phyloP scores from a whole-genome alignment of 352 stramenopile species.

The Phytopythium boreale region DNA sequence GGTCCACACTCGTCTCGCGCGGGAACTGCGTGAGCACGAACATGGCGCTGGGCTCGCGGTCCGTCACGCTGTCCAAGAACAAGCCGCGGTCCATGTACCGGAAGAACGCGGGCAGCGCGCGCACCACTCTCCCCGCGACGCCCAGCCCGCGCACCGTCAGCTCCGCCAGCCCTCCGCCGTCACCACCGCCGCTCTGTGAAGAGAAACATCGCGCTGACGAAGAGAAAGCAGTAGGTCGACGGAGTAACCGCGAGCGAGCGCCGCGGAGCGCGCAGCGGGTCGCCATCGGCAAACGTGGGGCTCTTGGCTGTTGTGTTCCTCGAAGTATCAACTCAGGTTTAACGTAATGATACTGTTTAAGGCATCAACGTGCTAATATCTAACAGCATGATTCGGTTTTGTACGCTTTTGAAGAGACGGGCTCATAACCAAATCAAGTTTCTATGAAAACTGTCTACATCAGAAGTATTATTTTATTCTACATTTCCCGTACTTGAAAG shows the following conservation, averaged over 20 bases:
- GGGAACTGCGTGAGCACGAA: conserved; percentile 50
- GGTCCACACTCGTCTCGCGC: conserved; percentile 21
- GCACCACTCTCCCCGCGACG: conserved; percentile 11
- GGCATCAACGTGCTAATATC: too few relatives aligned
- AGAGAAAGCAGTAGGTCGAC: too few relatives aligned
- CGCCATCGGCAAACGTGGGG: not conserved
- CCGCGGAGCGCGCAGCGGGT: not conserved
- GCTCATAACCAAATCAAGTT: too few relatives aligned
- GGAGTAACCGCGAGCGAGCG: not conserved
- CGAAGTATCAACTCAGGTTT: too few relatives aligned
- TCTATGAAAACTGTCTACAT: too few relatives aligned
- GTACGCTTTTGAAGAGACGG: too few relatives aligned
- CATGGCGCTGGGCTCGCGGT: conserved; percentile 47
- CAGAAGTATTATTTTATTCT: too few relatives aligned
- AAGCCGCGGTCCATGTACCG: conserved; percentile 21
- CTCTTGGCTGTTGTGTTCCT: too few relatives aligned
- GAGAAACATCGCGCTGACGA: too few relatives aligned
- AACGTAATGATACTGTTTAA: too few relatives aligned
- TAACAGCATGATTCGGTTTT: too few relatives aligned
- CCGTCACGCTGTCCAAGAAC: conserved; percentile 26
- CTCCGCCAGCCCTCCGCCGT: not conserved
- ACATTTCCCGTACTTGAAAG: too few relatives aligned
- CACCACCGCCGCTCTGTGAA: not conserved
- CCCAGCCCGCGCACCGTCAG: conserved; percentile 15
- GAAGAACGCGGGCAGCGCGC: conserved; percentile 20